Evolutionary conservation across 2,329 filamentous ascomycete species (phyloP).

Genomic region (Pyricularia grisea): DNA sequence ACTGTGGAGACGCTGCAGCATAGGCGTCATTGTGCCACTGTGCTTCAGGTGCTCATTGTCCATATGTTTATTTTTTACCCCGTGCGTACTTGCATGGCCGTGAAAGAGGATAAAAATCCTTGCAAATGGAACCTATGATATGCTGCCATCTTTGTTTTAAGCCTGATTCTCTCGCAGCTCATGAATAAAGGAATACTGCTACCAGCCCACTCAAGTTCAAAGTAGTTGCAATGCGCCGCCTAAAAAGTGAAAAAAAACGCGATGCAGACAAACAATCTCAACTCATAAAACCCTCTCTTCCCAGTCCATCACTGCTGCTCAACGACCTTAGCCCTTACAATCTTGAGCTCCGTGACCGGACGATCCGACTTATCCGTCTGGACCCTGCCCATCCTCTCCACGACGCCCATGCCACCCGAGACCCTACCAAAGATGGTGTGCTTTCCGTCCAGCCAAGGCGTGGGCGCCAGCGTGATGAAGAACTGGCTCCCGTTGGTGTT

Average conservation of each 20-base stretch:
- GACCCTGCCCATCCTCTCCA: constrained; percentile 81
- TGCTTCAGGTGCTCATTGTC: not conserved
- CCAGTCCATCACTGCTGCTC: constrained; percentile 31
- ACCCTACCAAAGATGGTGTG: constrained; percentile 95
- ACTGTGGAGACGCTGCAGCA: not conserved
- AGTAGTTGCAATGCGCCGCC: not conserved
- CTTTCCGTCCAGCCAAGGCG: constrained; percentile 94
- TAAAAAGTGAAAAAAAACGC: not conserved
- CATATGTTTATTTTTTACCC: no score
- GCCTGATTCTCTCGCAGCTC: no score
- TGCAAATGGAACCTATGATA: not conserved
- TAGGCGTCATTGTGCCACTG: not conserved
- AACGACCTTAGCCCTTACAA: constrained; percentile 62
- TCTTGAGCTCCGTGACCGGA: constrained; percentile 74
- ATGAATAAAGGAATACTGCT: not conserved
- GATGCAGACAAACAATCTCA: not conserved
- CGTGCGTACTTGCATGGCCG: not conserved
- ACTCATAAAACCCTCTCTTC: not conserved
- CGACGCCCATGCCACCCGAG: constrained; percentile 70
- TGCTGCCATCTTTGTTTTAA: not conserved
- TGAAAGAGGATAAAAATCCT: not conserved
- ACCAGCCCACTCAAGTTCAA: not conserved
- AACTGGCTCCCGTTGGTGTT: constrained; percentile 95
- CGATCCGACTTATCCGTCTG: constrained; percentile 74
- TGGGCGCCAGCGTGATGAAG: constrained; percentile 88